Base-by-base conservation (phyloP, 768 basidiomycete species). In the Mycena alexandri region DNA sequence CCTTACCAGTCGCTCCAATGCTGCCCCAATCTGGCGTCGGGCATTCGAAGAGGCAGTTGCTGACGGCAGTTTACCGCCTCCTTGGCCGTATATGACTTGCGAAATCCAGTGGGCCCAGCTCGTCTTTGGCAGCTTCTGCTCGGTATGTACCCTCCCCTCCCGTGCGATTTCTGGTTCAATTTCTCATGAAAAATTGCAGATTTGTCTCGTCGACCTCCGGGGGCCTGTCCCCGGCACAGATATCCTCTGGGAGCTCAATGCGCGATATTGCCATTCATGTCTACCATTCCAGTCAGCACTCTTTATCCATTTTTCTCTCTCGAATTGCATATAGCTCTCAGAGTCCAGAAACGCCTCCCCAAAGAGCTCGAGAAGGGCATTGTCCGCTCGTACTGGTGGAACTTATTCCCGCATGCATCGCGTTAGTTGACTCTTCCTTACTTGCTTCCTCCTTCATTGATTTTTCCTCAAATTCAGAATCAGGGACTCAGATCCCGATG, bases 1-100 rank as follows among this genome's bases (percentile, higher is more conserved):
- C 8, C 48, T 60, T 8, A 60, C 47, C 13, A 60, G 58, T 29
- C 46, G 44, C 22, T 60, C 58, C 14, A 60, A 60, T 22, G 58
- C 58, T n/a, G 47, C 46, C 17, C 38, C 24, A 21, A 60, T 60
- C 38, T 60, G 47, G 47, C 34, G 38, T 13, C n/a, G 25, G n/a
- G 58, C 58, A 38, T 22, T 60, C 22, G 6, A 38, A 14, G 36
- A 48, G 2, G 46, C 58, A 1, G 44, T 59, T 11, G 57, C 44
- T 14, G 19, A 59, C 11, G 44, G 24, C n/a, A 16, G 12, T 14
- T 13, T 60, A 17, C 58, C 58, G 29, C 29, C 29, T 38, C 58
- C 44, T 5, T 22, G 19, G 16, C 58, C 58, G 2, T 48, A 22
- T 36, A 34, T 29, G 9, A 12, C 33, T 14, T 48, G 33, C n/a